phyloP scores from a whole-genome alignment of 176 grass and related monocot species.

The Chloris gayana region DNA sequence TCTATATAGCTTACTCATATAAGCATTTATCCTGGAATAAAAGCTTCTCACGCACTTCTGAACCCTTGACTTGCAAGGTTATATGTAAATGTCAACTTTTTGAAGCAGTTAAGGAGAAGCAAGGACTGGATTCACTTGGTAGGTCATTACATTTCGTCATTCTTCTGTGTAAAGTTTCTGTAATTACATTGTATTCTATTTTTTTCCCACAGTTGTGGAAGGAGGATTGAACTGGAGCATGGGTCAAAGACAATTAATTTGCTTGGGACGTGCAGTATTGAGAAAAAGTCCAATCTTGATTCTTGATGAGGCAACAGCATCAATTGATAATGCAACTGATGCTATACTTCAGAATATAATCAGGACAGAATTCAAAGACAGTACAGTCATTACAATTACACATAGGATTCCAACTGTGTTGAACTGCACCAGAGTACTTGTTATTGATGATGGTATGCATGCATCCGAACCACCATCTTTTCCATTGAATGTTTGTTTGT shows the following conservation, averaged over 20 bases:
- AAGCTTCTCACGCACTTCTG: too few relatives aligned
- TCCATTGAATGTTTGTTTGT: too few relatives aligned
- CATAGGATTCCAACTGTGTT: slow-evolving; percentile 94
- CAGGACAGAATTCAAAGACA: slow-evolving; percentile 68
- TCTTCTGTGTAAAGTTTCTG: too few relatives aligned
- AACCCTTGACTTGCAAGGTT: too few relatives aligned
- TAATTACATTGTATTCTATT: background rate
- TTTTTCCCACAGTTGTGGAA: slow-evolving; percentile 58
- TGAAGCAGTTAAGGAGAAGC: too few relatives aligned
- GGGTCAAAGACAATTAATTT: slow-evolving; percentile 92
- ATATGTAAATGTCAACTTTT: too few relatives aligned
- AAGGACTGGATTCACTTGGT: too few relatives aligned
- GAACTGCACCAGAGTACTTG: slow-evolving; percentile 78
- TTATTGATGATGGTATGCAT: slow-evolving; percentile 68
- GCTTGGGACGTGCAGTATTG: slow-evolving; percentile 74
- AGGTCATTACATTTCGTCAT: too few relatives aligned
- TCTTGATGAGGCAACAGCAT: slow-evolving; percentile 84
- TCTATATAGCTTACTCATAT: too few relatives aligned
- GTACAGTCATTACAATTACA: slow-evolving; percentile 80
- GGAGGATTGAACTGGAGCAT: slow-evolving; percentile 96
- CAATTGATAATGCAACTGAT: slow-evolving; percentile 91
- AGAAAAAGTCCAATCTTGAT: slow-evolving; percentile 72
- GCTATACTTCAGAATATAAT: slow-evolving; percentile 87
- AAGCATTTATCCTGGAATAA: too few relatives aligned
- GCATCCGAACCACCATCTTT: too few relatives aligned